phyloP scores from a whole-genome alignment of 768 basidiomycete species.

The Panus rudis region DNA sequence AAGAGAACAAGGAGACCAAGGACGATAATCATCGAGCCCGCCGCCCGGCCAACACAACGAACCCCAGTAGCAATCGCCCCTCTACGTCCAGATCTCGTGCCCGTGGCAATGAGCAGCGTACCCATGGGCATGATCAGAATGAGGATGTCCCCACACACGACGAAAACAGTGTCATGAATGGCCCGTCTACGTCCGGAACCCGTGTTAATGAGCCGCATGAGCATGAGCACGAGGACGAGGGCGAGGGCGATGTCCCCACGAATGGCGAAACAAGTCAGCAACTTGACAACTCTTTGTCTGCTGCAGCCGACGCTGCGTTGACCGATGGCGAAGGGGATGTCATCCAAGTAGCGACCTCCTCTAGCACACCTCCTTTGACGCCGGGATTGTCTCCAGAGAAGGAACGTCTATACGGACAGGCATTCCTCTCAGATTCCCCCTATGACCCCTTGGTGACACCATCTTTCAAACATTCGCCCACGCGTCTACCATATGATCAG shows the following conservation, averaged over 20 bases:
- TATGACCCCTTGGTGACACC: constrained; percentile 73
- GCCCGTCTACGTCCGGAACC: no score
- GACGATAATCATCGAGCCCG: constrained; percentile 35
- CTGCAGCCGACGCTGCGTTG: not conserved
- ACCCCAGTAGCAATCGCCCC: no score
- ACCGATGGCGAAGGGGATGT: constrained; percentile 5
- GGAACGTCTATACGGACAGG: constrained; percentile 14
- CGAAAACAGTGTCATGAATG: no score
- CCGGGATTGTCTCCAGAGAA: constrained; percentile 18
- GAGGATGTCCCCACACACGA: no score
- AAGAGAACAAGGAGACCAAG: constrained; percentile 49
- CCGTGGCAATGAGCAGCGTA: no score
- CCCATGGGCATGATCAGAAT: no score
- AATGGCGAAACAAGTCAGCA: no score
- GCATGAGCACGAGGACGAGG: constrained; percentile 2
- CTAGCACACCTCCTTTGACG: constrained; percentile 20
- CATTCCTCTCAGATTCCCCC: constrained; percentile 53
- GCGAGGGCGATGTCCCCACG: not conserved
- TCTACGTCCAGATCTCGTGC: no score
- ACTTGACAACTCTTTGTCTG: constrained; percentile 3
- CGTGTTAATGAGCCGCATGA: no score
- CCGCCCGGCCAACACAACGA: no score
- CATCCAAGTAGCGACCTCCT: constrained; percentile 5
- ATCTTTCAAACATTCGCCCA: constrained; percentile 71
- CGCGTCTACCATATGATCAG: constrained; percentile 68